Evolutionary conservation across 75 land plant species (phyloP).

Genomic region (Cupressus sempervirens): DNA sequence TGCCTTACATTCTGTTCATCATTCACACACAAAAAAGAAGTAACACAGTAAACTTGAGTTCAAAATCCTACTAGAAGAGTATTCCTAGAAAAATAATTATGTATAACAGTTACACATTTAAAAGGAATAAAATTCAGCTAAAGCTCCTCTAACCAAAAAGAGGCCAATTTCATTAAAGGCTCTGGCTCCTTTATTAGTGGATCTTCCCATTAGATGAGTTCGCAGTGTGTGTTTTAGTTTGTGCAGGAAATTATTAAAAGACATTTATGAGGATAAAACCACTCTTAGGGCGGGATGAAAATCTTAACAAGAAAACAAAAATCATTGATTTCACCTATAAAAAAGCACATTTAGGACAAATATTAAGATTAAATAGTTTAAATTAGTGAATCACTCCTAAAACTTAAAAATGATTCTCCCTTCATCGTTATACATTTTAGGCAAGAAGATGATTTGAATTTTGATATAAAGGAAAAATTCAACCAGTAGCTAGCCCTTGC

Average conservation of each 20-base stretch:
- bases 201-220: not conserved
- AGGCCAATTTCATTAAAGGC: not conserved
- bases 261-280: not conserved
- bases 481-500: not conserved
- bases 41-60: not conserved
- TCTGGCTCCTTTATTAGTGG: not conserved
- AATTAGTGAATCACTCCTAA: not conserved
- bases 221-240: not conserved
- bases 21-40: not conserved
- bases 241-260: not conserved
- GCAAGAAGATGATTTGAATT: not conserved
- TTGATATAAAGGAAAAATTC: not conserved
- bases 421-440: not conserved
- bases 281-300: not conserved
- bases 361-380: too few species aligned
- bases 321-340: not conserved
- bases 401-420: not conserved
- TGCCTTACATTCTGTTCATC: conserved; percentile 70
- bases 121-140: not conserved
- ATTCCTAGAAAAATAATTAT: not conserved
- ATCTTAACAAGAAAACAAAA: not conserved
- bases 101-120: not conserved
- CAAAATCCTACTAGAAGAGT: not conserved
- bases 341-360: not conserved
- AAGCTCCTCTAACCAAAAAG: not conserved